phyloP scores from a whole-genome alignment of 345 rosid species.

The Boechera stricta region DNA sequence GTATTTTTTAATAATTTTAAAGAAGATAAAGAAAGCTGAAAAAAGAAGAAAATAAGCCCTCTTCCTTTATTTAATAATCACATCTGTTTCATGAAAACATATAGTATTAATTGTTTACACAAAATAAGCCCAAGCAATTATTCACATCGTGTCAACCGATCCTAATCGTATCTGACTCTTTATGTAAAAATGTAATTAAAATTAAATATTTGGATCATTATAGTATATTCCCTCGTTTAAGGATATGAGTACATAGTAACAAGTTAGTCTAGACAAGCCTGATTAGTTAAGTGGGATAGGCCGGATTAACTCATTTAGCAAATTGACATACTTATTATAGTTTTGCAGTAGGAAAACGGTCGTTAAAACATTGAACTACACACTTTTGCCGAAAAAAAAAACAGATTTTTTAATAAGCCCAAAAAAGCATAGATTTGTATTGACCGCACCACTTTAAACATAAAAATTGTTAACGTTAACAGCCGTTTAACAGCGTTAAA shows the following conservation, averaged over 20 bases:
- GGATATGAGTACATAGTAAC: neutral
- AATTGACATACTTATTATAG: neutral
- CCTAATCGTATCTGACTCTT: neutral
- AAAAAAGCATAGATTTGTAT: too few relatives aligned
- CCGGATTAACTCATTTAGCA: neutral
- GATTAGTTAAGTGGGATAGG: neutral
- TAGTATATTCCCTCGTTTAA: neutral
- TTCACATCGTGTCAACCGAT: neutral
- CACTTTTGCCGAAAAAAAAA: too few relatives aligned
- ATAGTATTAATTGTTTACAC: neutral
- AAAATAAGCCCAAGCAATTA: neutral
- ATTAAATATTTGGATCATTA: too few relatives aligned
- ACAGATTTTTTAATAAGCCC: too few relatives aligned
- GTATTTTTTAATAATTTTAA: neutral
- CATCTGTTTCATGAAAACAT: neutral
- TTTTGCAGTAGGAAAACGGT: too few relatives aligned
- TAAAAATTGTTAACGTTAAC: too few relatives aligned
- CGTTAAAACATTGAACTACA: too few relatives aligned
- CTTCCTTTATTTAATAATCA: neutral
- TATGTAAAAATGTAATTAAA: neutral
- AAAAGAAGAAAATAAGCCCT: neutral
- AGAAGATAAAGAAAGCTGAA: neutral
- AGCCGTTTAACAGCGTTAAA: too few relatives aligned
- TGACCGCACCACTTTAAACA: too few relatives aligned
- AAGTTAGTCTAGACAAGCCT: neutral